These are phyloP conservation scores for Penicillium alfredii DNA, from an alignment of 495 filamentous ascomycete genomes.

Conservation along the genomic window DNA sequence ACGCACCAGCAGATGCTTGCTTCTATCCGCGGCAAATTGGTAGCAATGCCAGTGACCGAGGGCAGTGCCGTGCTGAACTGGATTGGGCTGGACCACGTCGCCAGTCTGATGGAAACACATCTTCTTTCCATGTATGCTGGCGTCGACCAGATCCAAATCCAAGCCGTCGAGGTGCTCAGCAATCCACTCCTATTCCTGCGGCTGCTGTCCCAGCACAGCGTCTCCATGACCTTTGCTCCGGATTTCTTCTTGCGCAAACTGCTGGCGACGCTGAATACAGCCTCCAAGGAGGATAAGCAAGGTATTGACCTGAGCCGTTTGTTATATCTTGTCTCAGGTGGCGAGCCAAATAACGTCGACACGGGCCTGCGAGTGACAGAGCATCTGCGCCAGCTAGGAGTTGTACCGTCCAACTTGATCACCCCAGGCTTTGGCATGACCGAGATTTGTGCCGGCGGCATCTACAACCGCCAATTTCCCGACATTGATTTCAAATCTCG, in stretches of 20 bases:
- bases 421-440: slow-evolving; percentile 50
- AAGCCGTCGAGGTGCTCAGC: slow-evolving; percentile 28
- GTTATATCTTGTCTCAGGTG: slow-evolving; percentile 22
- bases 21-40: slow-evolving; percentile 36
- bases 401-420: slow-evolving; percentile 25
- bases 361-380: slow-evolving; percentile 14
- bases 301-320: slow-evolving; percentile 17
- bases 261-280: neutral
- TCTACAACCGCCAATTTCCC: slow-evolving; percentile 34
- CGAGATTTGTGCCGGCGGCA: slow-evolving; percentile 47
- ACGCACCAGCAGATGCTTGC: slow-evolving; percentile 37
- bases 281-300: neutral
- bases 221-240: slow-evolving; percentile 42
- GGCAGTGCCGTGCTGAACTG: slow-evolving; percentile 38
- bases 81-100: slow-evolving; percentile 50
- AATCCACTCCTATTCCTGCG: slow-evolving; percentile 34
- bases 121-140: slow-evolving; percentile 33
- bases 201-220: slow-evolving; percentile 30
- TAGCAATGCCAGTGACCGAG: neutral
- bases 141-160: slow-evolving; percentile 42
- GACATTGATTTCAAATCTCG: slow-evolving; percentile 22
- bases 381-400: slow-evolving; percentile 1
- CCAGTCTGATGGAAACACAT: slow-evolving; percentile 44
- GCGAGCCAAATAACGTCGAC: slow-evolving; percentile 25
- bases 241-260: slow-evolving; percentile 42